These are phyloP conservation scores for Evernia prunastri DNA, from an alignment of 495 filamentous ascomycete genomes.

Conservation along the genomic window DNA sequence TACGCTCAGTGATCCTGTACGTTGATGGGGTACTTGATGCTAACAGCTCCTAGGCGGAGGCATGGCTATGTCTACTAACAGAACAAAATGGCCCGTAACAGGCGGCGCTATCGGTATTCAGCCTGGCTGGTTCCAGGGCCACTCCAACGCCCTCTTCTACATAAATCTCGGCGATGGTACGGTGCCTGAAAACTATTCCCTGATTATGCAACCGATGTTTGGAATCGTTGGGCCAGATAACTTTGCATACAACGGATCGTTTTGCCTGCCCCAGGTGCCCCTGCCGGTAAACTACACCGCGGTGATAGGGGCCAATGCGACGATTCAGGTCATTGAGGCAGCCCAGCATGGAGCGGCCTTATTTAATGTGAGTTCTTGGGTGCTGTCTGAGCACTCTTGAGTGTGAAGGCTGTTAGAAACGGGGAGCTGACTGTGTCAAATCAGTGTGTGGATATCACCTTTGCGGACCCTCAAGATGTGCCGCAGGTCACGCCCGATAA, in stretches of 20 bases:
- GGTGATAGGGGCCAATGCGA: constrained; percentile 80
- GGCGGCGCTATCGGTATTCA: constrained; percentile 85
- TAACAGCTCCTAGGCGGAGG: constrained; percentile 64
- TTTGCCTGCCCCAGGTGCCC: constrained; percentile 89
- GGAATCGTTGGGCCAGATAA: constrained; percentile 78
- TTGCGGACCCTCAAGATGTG: constrained; percentile 69
- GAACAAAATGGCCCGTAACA: constrained; percentile 81
- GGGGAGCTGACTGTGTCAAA: constrained; percentile 2
- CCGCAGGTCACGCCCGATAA: constrained; percentile 66
- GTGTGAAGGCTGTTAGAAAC: background rate
- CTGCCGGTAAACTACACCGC: constrained; percentile 67
- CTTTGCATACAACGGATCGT: constrained; percentile 72
- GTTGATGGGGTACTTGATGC: background rate
- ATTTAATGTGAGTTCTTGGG: constrained; percentile 67
- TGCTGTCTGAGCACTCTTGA: background rate
- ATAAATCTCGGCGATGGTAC: constrained; percentile 90
- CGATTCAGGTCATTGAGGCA: constrained; percentile 86
- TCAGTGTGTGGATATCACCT: constrained; percentile 87
- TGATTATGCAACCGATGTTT: constrained; percentile 75
- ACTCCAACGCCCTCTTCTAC: constrained; percentile 78
- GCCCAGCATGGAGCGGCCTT: constrained; percentile 85
- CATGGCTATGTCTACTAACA: constrained; percentile 67
- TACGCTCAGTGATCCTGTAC: constrained; percentile 41
- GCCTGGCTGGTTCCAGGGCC: constrained; percentile 93
- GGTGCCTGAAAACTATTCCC: constrained; percentile 80